phyloP scores from a whole-genome alignment of 2,329 filamentous ascomycete genomes.

The Penicillium janthinellum region DNA sequence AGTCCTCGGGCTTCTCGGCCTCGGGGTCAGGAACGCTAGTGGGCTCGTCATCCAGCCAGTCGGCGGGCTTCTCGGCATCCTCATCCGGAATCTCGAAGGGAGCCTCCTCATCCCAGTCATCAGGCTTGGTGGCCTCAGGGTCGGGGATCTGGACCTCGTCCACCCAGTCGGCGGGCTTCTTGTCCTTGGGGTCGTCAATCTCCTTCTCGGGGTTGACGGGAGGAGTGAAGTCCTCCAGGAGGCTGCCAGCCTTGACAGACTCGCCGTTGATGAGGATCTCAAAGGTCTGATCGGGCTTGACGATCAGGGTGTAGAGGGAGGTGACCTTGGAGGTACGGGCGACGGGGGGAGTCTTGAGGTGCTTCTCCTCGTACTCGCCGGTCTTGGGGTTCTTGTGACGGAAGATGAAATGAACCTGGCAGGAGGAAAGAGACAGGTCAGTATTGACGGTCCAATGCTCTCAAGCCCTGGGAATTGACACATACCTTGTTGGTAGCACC shows the following conservation, averaged over 20 bases:
- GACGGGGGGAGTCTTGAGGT: constrained; percentile 78
- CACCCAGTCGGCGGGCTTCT: constrained; percentile 94
- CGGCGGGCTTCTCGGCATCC: constrained; percentile 85
- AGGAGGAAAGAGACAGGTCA: constrained; percentile 5
- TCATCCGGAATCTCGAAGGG: constrained; percentile 95
- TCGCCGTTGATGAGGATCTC: constrained; percentile 90
- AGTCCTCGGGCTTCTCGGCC: constrained; percentile 96
- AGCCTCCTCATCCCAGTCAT: constrained; percentile 98
- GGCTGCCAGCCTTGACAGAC: constrained; percentile 81
- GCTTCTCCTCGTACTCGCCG: constrained; percentile 99
- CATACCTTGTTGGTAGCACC: constrained; percentile 95
- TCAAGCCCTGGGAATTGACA: constrained; percentile 38
- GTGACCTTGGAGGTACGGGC: constrained; percentile 90
- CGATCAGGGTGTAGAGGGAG: constrained; percentile 93
- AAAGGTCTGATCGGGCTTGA: constrained; percentile 95
- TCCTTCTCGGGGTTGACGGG: constrained; percentile 92
- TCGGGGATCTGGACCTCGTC: constrained; percentile 89
- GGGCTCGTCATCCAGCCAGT: constrained; percentile 94
- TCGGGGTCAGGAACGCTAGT: constrained; percentile 84
- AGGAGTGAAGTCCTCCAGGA: constrained; percentile 90
- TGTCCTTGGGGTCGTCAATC: constrained; percentile 92
- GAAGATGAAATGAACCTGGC: constrained; percentile 85
- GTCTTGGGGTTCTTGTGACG: constrained; percentile 99
- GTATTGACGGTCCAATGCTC: constrained; percentile 2
- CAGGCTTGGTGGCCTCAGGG: constrained; percentile 91